A percentile compares a stretch with the other conserved stretches of the same genome.
Conservation (phyloP, 2,329 filamentous ascomycete species). For the Cladosporium sp. region DNA sequence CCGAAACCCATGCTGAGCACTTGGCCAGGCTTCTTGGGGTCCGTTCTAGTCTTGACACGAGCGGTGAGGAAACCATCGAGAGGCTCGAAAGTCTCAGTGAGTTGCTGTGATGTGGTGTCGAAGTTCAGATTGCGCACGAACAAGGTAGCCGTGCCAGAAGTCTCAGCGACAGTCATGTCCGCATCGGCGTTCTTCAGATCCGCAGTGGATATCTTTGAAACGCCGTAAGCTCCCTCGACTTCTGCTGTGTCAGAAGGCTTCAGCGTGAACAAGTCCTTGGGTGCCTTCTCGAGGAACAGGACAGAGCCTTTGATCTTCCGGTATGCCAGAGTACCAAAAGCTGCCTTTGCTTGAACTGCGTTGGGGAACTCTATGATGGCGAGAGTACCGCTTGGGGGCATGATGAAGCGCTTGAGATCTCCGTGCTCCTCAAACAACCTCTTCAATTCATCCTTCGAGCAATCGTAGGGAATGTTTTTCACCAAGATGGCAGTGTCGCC, state of each 20-base stretch:
- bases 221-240: slow-evolving; percentile 29
- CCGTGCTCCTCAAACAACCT: slow-evolving; percentile 83
- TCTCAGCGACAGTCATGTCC: slow-evolving; percentile 52
- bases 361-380: slow-evolving; percentile 87
- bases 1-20: slow-evolving; percentile 95
- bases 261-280: slow-evolving; percentile 67
- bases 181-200: slow-evolving; percentile 57
- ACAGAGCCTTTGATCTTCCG: slow-evolving; percentile 86
- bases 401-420: slow-evolving; percentile 72
- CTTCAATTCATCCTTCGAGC: slow-evolving; percentile 70
- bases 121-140: slow-evolving; percentile 96
- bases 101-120: slow-evolving; percentile 68
- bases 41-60: slow-evolving; percentile 84
- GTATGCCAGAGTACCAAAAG: slow-evolving; percentile 82
- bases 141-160: slow-evolving; percentile 60
- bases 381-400: slow-evolving; percentile 89
- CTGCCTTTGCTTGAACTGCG: slow-evolving; percentile 71
- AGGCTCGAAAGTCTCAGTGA: slow-evolving; percentile 72
- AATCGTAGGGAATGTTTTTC: slow-evolving; percentile 89
- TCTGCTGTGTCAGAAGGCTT: slow-evolving; percentile 21
- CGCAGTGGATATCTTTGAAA: slow-evolving; percentile 59
- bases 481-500: slow-evolving; percentile 85
- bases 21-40: slow-evolving; percentile 85
- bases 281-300: slow-evolving; percentile 89
- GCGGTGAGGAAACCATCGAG: slow-evolving; percentile 86